Percentiles rank a stretch among this genome's conserved stretches.
Evolutionary conservation across 169 alveolate species (phyloP).

Genomic region (Babesia ovis): DNA sequence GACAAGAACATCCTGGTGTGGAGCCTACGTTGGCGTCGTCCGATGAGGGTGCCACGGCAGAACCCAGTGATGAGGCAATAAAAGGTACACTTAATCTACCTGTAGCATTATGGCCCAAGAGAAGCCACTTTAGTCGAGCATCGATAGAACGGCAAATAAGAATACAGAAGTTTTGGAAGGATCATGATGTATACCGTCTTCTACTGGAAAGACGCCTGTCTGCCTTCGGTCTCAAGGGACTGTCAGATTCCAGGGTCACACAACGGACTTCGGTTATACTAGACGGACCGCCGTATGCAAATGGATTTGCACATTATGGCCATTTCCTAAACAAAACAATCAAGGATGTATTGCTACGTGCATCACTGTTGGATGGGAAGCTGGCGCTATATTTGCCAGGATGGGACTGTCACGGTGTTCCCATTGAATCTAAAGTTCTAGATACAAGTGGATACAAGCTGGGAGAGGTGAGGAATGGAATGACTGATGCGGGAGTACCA

Average conservation of each 20-base stretch:
- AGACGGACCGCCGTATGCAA: conserved; percentile 92
- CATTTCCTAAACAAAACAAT: conserved; percentile 84
- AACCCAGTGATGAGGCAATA: not conserved
- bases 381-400: conserved; percentile 83
- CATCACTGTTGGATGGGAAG: conserved; percentile 69
- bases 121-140: conserved; percentile 33
- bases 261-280: conserved; percentile 55
- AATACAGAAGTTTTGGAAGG: conserved; percentile 64
- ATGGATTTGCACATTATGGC: conserved; percentile 86
- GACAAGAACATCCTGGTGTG: not conserved
- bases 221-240: not conserved
- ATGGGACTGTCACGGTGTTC: conserved; percentile 90
- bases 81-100: conserved; percentile 41
- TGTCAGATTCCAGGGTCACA: not conserved
- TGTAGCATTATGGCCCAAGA: conserved; percentile 52
- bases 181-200: conserved; percentile 41
- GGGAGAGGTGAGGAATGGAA: conserved; percentile 19
- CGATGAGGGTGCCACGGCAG: not conserved
- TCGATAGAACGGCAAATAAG: conserved; percentile 57
- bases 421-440: conserved; percentile 81
- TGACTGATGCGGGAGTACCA: conserved; percentile 24
- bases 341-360: conserved; percentile 81
- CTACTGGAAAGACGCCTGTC: conserved; percentile 31
- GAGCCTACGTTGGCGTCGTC: too few relatives aligned
- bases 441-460: conserved; percentile 1